Evolutionary conservation across 352 stramenopile species (phyloP), one percentile per base, ranked within the genome.

Genomic region (Pythium guiyangense): DNA sequence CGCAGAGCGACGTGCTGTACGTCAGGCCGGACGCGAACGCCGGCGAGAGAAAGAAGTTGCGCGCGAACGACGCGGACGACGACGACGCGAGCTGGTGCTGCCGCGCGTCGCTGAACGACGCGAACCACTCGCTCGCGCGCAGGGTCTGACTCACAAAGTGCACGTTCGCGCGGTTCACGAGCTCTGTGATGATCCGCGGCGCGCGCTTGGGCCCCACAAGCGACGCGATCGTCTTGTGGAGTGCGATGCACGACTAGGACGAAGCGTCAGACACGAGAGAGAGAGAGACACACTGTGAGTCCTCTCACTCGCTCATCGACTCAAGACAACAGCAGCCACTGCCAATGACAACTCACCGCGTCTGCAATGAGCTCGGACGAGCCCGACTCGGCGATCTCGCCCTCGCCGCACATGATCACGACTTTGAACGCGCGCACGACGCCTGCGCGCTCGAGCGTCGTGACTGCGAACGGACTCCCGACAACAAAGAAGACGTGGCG

Each of bases 131-230:
- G 44, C 83, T 90, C 14, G 62, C 66, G 17, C 74, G 57, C 62
- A 94, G 58, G 47, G 86, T 92, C 60, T 94, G 80, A 27, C 80
- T 71, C 31, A 94, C 79, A 40, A 92, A 94, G 58, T 94, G 84
- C 31, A 94, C 82, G 44, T 89, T 94, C 9, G 78, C 71, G 42
- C 84, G 72, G 59, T 92, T 94, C 25, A 79, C 71, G 15, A 94
- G 75, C 59, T 94, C 82, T 2, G 79, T 90, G 53, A 94, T 86
- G 52, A 94, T 68, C 9, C 78, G 65, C 8, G 82, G 79, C 17
- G 80, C 79, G 20, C 78, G 73, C 22, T 59, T 61, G 3, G 78
- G 77, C 3, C 82, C 82, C 25, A 94, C 69, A 12, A 88, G 71
- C 25, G 77, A 80, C 9, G 75, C 62, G 31, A 94, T 89, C 34